Base-by-base conservation (phyloP, 371 early-diverging fungal species). In the Mortierella sp. region DNA sequence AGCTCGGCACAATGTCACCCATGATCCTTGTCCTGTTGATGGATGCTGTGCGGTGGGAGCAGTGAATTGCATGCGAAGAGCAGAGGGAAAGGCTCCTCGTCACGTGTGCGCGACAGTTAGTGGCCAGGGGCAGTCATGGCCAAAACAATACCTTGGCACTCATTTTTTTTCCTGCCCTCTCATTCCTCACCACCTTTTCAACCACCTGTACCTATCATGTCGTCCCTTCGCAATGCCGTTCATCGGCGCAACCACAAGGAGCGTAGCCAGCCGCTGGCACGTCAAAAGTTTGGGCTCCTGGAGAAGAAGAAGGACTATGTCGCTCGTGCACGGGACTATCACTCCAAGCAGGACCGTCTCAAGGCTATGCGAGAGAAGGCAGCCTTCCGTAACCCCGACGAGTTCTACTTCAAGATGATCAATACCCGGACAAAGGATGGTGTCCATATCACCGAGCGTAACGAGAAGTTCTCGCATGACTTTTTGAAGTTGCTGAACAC, bases 221-320 rank as follows among this genome's bases (percentile, higher is more conserved):
- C 91, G 7, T 88, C 86, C 47, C 78, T 92, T 51, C 87, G 93
- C 56, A 98, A 97, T 67, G 90, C 91, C 44, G 90, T 91, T 29
- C 95, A 92, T 22, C 85, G 94, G 68, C 92, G 96, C 56, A 92
- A 93, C 61, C 96, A 98, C 82, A 88, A 87, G 79, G 98, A 98
- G 84, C 92, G 98, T 61, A 83, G 92, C 1, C 97, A 97, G 81
- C 85, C 90, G 2, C 67, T 84, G 7, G 80, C 86, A 24, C 88
- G 97, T 48, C 84, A 85, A 61, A 85, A 79, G 66, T 83, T 86
- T 27, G 98, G 98, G 7, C 82, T 96, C 16, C 86, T 98, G 28
- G 98, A 98, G 71, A 98, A 98, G 86, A 91, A 97, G 76, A 98
- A 97, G 81, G 98, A 98, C 82, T 98, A 98, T 85, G 86, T 94